Evolutionary conservation across 495 filamentous ascomycete species (phyloP), one percentile per base, ranked within the genome.

Genomic region (Parmelia sp.): DNA sequence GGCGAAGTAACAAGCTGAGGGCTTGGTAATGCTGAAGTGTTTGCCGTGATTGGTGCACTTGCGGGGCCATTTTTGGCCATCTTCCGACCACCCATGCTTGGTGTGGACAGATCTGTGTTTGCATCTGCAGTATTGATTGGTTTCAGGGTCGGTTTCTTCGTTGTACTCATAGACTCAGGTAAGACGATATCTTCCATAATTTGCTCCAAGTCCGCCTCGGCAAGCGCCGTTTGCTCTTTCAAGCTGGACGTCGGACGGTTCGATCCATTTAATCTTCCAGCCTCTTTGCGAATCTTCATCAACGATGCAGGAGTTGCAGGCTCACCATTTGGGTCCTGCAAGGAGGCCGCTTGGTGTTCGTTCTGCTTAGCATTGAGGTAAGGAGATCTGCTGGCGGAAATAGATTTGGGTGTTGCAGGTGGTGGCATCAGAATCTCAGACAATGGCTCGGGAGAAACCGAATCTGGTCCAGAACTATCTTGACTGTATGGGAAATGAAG

Each of bases 281-380:
- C 74, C 58, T 76, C 75, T 55, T 83, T 81, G 27, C 70, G 75
- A 31, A 87, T 81, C 58, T 84, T 88, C 86, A 96, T 93, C 65
- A 96, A 73, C n/a, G 90, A 91, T 21, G 90, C 90, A 0, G 91
- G 91, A 3, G 91, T 94, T 25, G 88, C 90, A 21, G 91, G 87
- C 12, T 76, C 81, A 45, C 72, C 74, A 39, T 62, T 61, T 27
- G 55, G 62, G 17, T 69, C 64, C 35, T 58, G 61, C 58, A 67
- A 37, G 15, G 66, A 35, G 40, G 47, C 58, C 14, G 53, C 53
- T 57, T 68, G 65, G 21, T 68, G 57, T 55, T 74, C 71, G 25
- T 72, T 45, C 33, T 72, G 57, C 33, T 80, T 76, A 1, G 76
- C 76, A 60, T 74, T 73, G 10, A 86, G 78, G 49, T 80, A 77